Base-by-base conservation (phyloP, 1,284 basidiomycete genomes). In the Irpex rosettiformis region DNA sequence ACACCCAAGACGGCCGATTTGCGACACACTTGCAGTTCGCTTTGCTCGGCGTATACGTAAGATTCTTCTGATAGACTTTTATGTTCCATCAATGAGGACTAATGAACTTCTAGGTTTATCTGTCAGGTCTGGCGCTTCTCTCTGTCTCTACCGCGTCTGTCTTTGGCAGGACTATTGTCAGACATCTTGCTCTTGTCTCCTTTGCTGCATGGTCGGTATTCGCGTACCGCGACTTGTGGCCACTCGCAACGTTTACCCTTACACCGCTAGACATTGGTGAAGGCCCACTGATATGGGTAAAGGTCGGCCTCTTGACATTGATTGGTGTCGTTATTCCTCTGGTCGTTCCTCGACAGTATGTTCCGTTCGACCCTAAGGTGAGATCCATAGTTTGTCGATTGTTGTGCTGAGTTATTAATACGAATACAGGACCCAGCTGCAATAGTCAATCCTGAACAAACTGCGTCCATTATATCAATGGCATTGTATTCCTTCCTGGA, bases 371-470 rank as follows among this genome's bases (percentile, higher is more conserved):
- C 58, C 75, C 68, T 5, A 63, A 63, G 61, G 77, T 71, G 56
- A 42, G 69, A 1, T n/a, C 42, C 7, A 45, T 18, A 25, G 8
- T 24, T 24, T 49, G 7, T 6, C 18, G 6, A 13, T 24, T 49
- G 10, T 24, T 16, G 48, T 10, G 8, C 4, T 24, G 2, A 11
- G 3, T 3, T 24, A 13, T 28, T 8, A 25, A 18, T 7, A 2
- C 2, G 21, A 27, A n/a, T 8, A 4, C 11, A 81, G 79, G 67
- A 77, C 43, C 76, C 77, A 1, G 65, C 68, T 62, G 67, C 72
- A 3, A 66, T 73, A 18, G 77, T 79, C 6, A 86, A 84, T 69
- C 81, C 85, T 6, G 88, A 91, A 65, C 87, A 90, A 66, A 86
- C 82, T 0, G 80, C 86, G 0, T 83, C 85, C 0, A 72, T 83